Evolutionary conservation across 2,329 filamentous ascomycete genomes (phyloP), one percentile per base, ranked within the genome.

Genomic region (Diaporthe caulivora): DNA sequence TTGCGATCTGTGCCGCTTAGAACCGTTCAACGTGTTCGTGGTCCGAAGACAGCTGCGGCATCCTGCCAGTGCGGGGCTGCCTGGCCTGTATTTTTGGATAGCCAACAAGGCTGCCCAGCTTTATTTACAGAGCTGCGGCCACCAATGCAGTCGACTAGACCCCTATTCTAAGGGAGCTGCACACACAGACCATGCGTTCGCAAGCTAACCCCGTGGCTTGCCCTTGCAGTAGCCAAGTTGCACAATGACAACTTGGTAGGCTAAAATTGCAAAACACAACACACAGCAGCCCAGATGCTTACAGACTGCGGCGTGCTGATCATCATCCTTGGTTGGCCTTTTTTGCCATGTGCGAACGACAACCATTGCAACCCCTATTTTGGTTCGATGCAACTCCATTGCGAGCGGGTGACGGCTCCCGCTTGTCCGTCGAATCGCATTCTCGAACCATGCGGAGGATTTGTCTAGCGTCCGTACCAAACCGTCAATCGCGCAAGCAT

Each of bases 161-260:
- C 60, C 42, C 29, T 65, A 49, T 49, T 65, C 47, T 18, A 37
- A 21, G 29, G 21, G 60, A 42, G 18, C 42, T 65, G 60, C 62
- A 53, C 31, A 67, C 62, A 53, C 62, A 67, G 62, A 67, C 62
- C 62, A 67, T 67, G 62, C 34, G 62, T 53, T 67, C 62, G 62
- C 62, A 67, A 67, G n/a, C 31, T 31, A 53, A 40, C 26, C 47
- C 57, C n/a, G 40, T 49, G 62, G 62, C 62, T 53, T 51, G 47
- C 47, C 62, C 62, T 67, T 67, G 62, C 62, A 67, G 62, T 67
- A 67, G 62, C 40, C 31, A 53, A 47, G 62, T 67, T 53, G 47
- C 62, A 67, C 62, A 67, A 13, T 53, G 8, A 67, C 11, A 53
- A 67, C 21, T 65, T 65, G 62, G 62, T 65, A 65, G 62, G 44